phyloP scores from a whole-genome alignment of 1,284 basidiomycete genomes.

The Trichosporon ovoides region DNA sequence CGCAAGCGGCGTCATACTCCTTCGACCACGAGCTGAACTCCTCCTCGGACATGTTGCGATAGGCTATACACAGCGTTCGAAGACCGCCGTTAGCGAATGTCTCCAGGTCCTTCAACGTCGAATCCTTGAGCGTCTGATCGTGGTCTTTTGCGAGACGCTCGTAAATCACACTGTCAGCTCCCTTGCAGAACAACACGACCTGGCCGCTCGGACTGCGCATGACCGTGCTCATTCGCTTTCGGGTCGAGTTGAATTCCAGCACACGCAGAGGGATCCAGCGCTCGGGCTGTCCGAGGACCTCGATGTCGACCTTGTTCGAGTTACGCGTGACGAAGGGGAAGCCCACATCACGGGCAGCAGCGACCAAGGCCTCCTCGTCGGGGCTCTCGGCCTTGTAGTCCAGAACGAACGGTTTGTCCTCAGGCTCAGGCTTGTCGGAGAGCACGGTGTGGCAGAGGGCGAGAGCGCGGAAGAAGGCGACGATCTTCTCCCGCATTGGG shows the following conservation, averaged over 20 bases:
- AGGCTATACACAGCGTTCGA: constrained; percentile 85
- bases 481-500: constrained; percentile 63
- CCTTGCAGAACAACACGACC: constrained; percentile 85
- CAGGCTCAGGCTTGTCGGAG: constrained; percentile 61
- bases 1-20: constrained; percentile 73
- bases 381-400: constrained; percentile 89
- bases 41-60: constrained; percentile 70
- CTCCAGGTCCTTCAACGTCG: constrained; percentile 83
- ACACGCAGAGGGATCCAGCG: constrained; percentile 71
- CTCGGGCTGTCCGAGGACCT: constrained; percentile 84
- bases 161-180: constrained; percentile 94
- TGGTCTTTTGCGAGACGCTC: constrained; percentile 71
- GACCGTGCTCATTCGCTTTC: constrained; percentile 90
- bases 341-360: constrained; percentile 83
- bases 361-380: constrained; percentile 90
- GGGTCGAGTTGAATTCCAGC: constrained; percentile 86
- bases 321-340: constrained; percentile 81
- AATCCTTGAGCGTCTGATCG: constrained; percentile 66
- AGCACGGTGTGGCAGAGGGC: constrained; percentile 90
- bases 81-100: constrained; percentile 87
- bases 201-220: constrained; percentile 75
- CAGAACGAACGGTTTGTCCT: constrained; percentile 61
- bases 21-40: constrained; percentile 80
- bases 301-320: constrained; percentile 75
- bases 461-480: constrained; percentile 84